Evolutionary conservation across 805 yeast genomes (phyloP).

Genomic region (Wickerhamomyces strasburgensis): DNA sequence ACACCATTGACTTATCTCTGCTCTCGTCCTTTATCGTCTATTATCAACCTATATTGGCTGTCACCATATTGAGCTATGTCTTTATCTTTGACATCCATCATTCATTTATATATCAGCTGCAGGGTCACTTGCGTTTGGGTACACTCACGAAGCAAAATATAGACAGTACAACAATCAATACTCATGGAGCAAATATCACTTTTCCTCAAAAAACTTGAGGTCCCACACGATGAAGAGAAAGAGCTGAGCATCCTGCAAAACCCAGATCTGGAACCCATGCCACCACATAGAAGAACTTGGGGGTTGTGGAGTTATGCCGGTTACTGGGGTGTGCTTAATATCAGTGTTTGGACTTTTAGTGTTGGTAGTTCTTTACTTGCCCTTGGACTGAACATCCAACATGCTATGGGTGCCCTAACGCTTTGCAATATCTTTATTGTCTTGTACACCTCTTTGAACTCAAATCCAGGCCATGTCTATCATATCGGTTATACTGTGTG

Average conservation of each 20-base stretch:
- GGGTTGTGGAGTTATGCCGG: slow-evolving; percentile 29
- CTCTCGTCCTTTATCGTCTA: too few species aligned
- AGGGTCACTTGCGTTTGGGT: too few species aligned
- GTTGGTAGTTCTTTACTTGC: slow-evolving; percentile 35
- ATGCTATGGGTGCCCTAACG: slow-evolving; percentile 37
- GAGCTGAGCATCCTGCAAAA: slow-evolving; percentile 24
- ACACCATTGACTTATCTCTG: too few species aligned
- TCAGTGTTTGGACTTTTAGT: slow-evolving; percentile 34
- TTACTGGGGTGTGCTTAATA: slow-evolving; percentile 32
- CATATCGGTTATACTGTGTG: slow-evolving; percentile 36
- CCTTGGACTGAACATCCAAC: slow-evolving; percentile 34
- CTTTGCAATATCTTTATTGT: slow-evolving; percentile 35
- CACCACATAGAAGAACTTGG: slow-evolving; percentile 34
- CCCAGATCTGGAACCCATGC: slow-evolving; percentile 37
- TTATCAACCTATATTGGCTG: too few species aligned
- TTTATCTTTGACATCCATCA: background rate
- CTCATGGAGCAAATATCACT: background rate
- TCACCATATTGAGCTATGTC: background rate
- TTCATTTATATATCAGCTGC: background rate
- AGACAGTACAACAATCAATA: too few species aligned
- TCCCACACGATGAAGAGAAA: slow-evolving; percentile 21
- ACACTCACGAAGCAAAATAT: too few species aligned
- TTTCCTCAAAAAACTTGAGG: slow-evolving; percentile 16
- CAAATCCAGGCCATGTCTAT: slow-evolving; percentile 36
- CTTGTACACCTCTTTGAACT: slow-evolving; percentile 31